Percentiles rank a stretch among this genome's conserved stretches.
These are phyloP conservation scores for Amaranthus hypochondriacus DNA, from an alignment of 148 eudicot species.

Conservation along the genomic window DNA sequence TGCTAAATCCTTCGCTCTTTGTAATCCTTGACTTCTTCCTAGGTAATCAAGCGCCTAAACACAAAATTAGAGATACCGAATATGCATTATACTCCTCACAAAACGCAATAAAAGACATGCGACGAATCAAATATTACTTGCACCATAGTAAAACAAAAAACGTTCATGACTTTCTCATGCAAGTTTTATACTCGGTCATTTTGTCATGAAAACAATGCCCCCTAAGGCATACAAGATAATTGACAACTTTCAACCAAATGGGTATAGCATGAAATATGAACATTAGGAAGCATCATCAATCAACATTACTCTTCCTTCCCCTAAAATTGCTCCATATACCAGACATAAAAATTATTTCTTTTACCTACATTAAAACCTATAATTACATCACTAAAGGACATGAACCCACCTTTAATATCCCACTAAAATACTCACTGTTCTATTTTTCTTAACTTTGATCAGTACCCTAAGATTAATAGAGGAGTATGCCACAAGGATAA, in stretches of 20 bases:
- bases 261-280: too few relatives aligned
- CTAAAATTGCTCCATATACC: too few relatives aligned
- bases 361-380: too few relatives aligned
- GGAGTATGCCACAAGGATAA: background rate
- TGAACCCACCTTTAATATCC: too few relatives aligned
- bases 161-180: background rate
- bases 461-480: too few relatives aligned
- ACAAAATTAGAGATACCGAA: background rate
- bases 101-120: background rate
- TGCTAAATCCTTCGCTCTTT: conserved; percentile 79
- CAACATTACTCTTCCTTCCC: background rate
- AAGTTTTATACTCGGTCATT: background rate
- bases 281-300: background rate
- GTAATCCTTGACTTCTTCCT: conserved; percentile 72
- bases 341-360: too few relatives aligned
- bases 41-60: conserved; percentile 80
- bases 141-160: background rate
- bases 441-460: too few relatives aligned
- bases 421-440: too few relatives aligned
- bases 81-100: background rate
- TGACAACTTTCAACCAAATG: background rate
- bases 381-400: too few relatives aligned
- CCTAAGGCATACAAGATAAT: background rate
- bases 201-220: background rate
- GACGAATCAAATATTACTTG: background rate